Conservation (phyloP, 2,329 filamentous ascomycete genomes). For the Canariomyces notabilis region DNA sequence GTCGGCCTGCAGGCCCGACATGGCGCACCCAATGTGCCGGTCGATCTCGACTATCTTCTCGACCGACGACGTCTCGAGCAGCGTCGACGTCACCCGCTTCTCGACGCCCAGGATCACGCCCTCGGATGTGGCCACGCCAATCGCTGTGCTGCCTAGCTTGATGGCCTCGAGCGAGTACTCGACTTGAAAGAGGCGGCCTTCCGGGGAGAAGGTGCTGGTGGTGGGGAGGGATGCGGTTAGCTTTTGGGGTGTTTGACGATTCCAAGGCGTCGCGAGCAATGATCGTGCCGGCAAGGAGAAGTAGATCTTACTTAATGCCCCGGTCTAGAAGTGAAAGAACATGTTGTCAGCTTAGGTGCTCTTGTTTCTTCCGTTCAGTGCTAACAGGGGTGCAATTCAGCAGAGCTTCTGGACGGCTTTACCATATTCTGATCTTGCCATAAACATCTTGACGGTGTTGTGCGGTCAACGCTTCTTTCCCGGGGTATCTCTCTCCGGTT, state of each 20-base stretch:
- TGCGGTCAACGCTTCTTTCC: constrained; percentile 1
- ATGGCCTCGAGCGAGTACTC: constrained; percentile 99
- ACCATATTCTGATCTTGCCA: constrained; percentile 99
- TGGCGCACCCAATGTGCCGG: constrained; percentile 96
- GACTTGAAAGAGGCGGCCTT: constrained; percentile 99
- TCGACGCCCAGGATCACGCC: constrained; percentile 96
- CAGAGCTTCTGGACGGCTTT: constrained; percentile 39
- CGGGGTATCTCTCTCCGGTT: constrained; percentile 2
- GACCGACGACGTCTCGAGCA: constrained; percentile 95
- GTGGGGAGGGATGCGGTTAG: constrained; percentile 4
- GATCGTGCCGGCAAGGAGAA: constrained; percentile 19
- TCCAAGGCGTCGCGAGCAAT: neutral
- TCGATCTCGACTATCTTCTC: constrained; percentile 99
- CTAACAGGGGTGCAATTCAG: constrained; percentile 15
- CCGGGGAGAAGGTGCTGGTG: constrained; percentile 92
- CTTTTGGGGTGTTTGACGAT: neutral
- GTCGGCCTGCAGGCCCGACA: constrained; percentile 96
- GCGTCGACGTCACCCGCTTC: constrained; percentile 96
- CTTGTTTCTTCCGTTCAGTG: constrained; percentile 1
- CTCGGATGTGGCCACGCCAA: constrained; percentile 92
- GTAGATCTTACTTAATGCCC: constrained; percentile 96
- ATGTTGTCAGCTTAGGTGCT: constrained; percentile 33
- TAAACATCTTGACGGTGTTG: constrained; percentile 78
- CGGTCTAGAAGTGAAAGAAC: constrained; percentile 65
- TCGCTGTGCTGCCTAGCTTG: constrained; percentile 97